These are phyloP conservation scores for Cadophora sp. DNA, from an alignment of 2,329 filamentous ascomycete species.

Conservation along the genomic window DNA sequence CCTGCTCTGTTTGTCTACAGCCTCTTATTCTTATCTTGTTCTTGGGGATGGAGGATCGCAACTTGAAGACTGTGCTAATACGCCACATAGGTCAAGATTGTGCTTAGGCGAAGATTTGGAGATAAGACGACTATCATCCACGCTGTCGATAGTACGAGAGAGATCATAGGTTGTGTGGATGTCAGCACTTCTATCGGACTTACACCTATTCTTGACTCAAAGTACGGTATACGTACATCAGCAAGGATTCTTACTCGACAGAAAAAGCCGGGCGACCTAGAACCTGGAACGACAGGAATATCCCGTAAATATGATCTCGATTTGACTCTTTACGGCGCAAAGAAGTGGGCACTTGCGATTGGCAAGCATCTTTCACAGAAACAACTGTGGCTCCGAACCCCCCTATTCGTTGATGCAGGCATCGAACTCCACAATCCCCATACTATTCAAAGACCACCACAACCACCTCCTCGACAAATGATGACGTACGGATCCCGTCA, in stretches of 20 bases:
- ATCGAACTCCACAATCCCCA: constrained; percentile 82
- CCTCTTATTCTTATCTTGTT: background rate
- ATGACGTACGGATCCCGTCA: constrained; percentile 45
- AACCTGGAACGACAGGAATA: constrained; percentile 61
- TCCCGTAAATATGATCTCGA: constrained; percentile 70
- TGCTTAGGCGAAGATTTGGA: constrained; percentile 65
- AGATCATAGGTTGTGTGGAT: constrained; percentile 80
- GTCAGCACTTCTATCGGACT: constrained; percentile 69
- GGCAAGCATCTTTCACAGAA: constrained; percentile 71
- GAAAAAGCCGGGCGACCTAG: constrained; percentile 64
- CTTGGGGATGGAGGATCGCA: background rate
- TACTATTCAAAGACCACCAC: constrained; percentile 38
- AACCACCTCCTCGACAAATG: constrained; percentile 39
- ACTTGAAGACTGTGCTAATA: background rate
- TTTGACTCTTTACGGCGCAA: constrained; percentile 80
- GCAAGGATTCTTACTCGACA: constrained; percentile 73
- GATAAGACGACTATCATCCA: constrained; percentile 68
- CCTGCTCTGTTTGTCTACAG: background rate
- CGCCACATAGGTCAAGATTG: constrained; percentile 64
- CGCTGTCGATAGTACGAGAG: constrained; percentile 73
- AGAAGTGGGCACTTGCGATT: constrained; percentile 67
- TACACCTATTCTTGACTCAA: constrained; percentile 74
- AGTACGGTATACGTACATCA: constrained; percentile 71
- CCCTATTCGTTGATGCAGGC: constrained; percentile 69
- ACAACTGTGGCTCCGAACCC: constrained; percentile 71